Evolutionary conservation across 1,139 yeast genomes (phyloP).

Genomic region (Saccharomycopsis phalli): DNA sequence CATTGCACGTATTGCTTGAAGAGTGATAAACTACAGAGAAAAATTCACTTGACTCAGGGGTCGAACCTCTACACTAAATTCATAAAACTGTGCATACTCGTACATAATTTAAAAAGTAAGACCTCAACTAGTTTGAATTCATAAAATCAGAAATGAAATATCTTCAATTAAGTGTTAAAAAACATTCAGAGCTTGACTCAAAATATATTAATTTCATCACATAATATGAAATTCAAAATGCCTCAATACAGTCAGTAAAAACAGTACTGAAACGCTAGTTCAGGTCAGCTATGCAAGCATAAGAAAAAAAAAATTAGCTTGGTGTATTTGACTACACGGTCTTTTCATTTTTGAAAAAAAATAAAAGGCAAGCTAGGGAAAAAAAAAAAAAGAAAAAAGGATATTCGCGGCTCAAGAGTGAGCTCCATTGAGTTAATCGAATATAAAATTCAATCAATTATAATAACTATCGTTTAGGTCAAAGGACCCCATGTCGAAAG

Average conservation of each 20-base stretch:
- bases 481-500: conserved; percentile 17
- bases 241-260: conserved; percentile 1
- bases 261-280: not conserved
- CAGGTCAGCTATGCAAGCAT: not conserved
- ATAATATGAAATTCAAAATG: conserved; percentile 10
- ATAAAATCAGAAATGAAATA: conserved; percentile 16
- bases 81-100: too few species aligned
- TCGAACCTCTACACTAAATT: too few species aligned
- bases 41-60: too few species aligned
- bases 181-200: conserved; percentile 21
- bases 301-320: conserved; percentile 5
- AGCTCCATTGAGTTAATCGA: conserved; percentile 21
- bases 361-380: conserved; percentile 13
- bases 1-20: too few species aligned
- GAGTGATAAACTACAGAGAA: too few species aligned
- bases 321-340: conserved; percentile 17
- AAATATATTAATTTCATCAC: conserved; percentile 20
- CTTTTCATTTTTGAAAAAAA: not conserved
- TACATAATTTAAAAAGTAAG: too few species aligned
- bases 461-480: conserved; percentile 20
- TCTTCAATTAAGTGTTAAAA: conserved; percentile 16
- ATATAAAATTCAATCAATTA: conserved; percentile 11
- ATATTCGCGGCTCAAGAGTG: conserved; percentile 18
- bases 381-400: too few species aligned
- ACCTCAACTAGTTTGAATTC: not conserved